Evolutionary conservation across 2,329 filamentous ascomycete species (phyloP), one percentile per base, ranked within the genome.

Genomic region (Neonectria coccinea): DNA sequence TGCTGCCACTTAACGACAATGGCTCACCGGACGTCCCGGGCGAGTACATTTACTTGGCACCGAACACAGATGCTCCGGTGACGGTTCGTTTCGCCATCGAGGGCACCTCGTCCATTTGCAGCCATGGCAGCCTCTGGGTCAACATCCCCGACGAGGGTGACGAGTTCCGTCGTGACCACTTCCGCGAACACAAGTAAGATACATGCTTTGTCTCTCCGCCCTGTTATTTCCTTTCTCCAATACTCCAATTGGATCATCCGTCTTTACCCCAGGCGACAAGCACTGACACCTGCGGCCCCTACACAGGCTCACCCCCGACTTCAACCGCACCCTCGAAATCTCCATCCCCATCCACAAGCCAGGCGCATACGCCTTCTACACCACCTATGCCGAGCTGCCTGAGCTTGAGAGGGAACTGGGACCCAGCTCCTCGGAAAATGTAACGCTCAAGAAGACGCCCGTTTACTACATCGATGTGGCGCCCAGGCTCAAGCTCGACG

Each of bases 381-480:
- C 92, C 59, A 97, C 94, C 67, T 98, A 96, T 79, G 91, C 91
- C 51, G 92, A 94, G 68, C 87, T 98, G 16, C 96, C 96, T 10
- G 86, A 91, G 45, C 92, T 81, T 39, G 75, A 77, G 56, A 72
- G 76, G 6, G 69, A 75, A 57, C 67, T 77, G 20, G 62, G 70
- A 11, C 50, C 67, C 11, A 66, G 65, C 33, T 66, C 73, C 8
- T 53, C 71, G 8, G 66, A 71, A n/a, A 74, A 83, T 8, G 79
- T 84, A 4, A 79, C 81, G 20, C 79, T 87, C 60, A 91, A 90
- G 54, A 87, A 87, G 76, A 97, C 95, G 1, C 86, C 88, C 16
- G 85, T 88, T 62, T 95, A 95, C 84, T 98, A 97, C 82, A 93
- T 99, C 76, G 94, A 98, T 86, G 93, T 99, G 42, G 92, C 92